Evolutionary conservation across 192 early-diverging fungal species (phyloP).

Genomic region (Coemansia sp.): DNA sequence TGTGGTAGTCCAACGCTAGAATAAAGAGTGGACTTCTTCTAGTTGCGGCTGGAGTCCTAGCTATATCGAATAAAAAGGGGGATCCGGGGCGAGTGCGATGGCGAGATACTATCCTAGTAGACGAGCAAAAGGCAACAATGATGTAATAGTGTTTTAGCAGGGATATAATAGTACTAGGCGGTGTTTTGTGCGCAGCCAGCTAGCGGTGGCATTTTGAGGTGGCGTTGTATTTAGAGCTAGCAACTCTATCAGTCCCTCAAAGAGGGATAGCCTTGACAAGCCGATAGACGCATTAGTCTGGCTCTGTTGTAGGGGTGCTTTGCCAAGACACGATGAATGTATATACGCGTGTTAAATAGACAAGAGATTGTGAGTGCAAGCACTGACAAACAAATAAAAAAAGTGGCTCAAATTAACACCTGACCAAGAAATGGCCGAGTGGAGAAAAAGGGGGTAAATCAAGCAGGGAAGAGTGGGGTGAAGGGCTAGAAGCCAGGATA

Average conservation of each 20-base stretch:
- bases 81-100: neutral
- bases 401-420: slow-evolving; percentile 3
- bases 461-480: neutral
- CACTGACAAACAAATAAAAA: neutral
- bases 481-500: neutral
- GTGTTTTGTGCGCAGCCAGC: neutral
- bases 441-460: neutral
- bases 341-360: neutral
- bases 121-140: neutral
- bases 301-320: neutral
- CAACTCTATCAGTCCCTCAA: neutral
- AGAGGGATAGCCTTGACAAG: neutral
- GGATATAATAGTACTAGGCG: neutral
- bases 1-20: neutral
- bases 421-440: neutral
- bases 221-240: neutral
- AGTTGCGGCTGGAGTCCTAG: neutral
- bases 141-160: neutral
- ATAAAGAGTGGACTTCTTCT: neutral
- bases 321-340: neutral
- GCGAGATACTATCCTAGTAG: neutral
- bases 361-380: neutral
- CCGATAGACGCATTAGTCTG: neutral
- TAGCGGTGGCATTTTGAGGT: neutral
- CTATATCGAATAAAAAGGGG: neutral